Evolutionary conservation across 192 early-diverging fungal species (phyloP).

Genomic region (Rhizophlyctis rosea): DNA sequence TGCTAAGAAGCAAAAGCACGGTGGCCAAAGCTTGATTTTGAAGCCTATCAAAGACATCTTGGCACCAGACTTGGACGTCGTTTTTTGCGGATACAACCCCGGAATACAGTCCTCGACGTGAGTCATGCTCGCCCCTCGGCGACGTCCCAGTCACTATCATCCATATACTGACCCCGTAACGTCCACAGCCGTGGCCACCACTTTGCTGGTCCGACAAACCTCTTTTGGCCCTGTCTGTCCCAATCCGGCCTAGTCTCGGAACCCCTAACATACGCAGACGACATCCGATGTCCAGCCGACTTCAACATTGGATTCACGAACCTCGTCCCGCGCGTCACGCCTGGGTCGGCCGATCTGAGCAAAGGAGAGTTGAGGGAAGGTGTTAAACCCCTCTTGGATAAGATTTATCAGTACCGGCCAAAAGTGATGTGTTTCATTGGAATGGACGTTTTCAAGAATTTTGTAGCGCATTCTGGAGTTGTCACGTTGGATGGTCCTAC

Average conservation of each 20-base stretch:
- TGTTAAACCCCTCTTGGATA: neutral
- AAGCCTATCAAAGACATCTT: too few relatives aligned
- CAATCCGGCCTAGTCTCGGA: too few relatives aligned
- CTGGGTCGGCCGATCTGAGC: neutral
- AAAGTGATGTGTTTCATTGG: constrained; percentile 14
- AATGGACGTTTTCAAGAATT: constrained; percentile 8
- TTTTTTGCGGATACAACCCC: constrained; percentile 23
- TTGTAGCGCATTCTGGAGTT: too few relatives aligned
- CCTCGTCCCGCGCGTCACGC: constrained; percentile 11
- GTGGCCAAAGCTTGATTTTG: too few relatives aligned
- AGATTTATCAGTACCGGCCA: neutral
- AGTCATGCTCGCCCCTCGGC: too few relatives aligned
- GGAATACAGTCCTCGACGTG: constrained; percentile 7
- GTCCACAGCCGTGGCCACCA: too few relatives aligned
- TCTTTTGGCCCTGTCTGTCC: constrained; percentile 24
- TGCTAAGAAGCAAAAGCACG: too few relatives aligned
- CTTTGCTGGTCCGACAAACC: constrained; percentile 11
- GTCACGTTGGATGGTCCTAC: too few relatives aligned
- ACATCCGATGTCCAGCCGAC: neutral
- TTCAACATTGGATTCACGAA: constrained; percentile 21
- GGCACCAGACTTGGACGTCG: constrained; percentile 3
- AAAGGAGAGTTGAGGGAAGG: neutral
- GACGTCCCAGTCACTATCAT: too few relatives aligned
- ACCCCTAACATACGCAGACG: too few relatives aligned
- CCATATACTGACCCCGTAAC: too few relatives aligned